These are phyloP conservation scores for Coriolopsis trogii DNA, from an alignment of 1,284 basidiomycete species.

Conservation along the genomic window DNA sequence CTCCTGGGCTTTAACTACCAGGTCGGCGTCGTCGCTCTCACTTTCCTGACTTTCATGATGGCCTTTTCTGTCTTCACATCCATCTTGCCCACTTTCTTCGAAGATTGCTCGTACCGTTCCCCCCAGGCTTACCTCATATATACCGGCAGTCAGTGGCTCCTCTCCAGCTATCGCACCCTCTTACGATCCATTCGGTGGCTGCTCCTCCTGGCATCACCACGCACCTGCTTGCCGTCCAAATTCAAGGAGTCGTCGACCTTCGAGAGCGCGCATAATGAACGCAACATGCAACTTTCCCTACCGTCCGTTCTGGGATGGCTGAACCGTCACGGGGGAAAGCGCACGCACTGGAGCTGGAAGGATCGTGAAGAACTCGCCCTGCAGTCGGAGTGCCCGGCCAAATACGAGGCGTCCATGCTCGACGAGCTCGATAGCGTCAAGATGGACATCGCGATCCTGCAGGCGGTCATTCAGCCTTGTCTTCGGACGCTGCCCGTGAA, in stretches of 20 bases:
- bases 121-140: constrained; percentile 21
- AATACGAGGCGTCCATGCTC: background rate
- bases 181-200: background rate
- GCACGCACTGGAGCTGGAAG: constrained; percentile 3
- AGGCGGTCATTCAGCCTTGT: constrained; percentile 7
- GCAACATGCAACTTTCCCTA: background rate
- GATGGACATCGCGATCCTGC: constrained; percentile 6
- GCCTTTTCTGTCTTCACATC: background rate
- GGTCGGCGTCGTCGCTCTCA: constrained; percentile 17
- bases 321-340: background rate
- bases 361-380: constrained; percentile 6
- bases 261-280: background rate
- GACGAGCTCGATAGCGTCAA: constrained; percentile 7
- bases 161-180: background rate
- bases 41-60: constrained; percentile 12
- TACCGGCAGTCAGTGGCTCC: background rate
- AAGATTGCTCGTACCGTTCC: constrained; percentile 21
- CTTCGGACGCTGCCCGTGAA: background rate
- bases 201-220: background rate
- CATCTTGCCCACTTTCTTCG: constrained; percentile 1
- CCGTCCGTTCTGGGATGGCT: background rate
- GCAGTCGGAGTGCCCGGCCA: background rate
- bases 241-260: background rate
- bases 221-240: too few relatives aligned
- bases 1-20: constrained; percentile 20